Conservation (phyloP, 257 asterid genomes). For the Solanum ossicruentum region DNA sequence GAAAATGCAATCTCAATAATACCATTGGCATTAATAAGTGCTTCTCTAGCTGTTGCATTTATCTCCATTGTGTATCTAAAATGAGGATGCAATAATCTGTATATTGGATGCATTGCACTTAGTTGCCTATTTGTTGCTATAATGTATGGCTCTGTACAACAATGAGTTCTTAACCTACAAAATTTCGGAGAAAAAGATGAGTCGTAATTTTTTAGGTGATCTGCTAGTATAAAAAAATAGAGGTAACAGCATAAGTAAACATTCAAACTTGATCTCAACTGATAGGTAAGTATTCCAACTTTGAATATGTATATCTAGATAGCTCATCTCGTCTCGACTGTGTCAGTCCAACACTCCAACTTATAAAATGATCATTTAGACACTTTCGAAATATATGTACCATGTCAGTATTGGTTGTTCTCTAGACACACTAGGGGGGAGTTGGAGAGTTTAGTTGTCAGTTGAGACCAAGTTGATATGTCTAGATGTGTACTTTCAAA, state of each 20-base stretch:
- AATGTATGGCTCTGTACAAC: constrained; percentile 65
- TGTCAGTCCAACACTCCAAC: not conserved
- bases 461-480: too few species aligned
- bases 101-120: constrained; percentile 72
- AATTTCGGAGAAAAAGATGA: not conserved
- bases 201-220: not conserved
- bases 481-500: too few species aligned
- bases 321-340: accelerated
- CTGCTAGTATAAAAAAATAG: not conserved
- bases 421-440: not conserved
- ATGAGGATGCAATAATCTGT: constrained; percentile 65
- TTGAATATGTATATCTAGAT: not conserved
- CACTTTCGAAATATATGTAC: too few species aligned
- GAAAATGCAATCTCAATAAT: constrained; percentile 47
- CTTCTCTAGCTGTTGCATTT: constrained; percentile 58
- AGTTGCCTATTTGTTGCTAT: constrained; percentile 62
- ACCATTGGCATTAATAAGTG: constrained; percentile 46
- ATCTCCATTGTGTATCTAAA: constrained; percentile 89
- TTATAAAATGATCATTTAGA: not conserved
- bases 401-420: too few species aligned
- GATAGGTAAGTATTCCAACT: not conserved
- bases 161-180: constrained; percentile 69
- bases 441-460: too few species aligned
- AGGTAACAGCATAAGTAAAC: too few species aligned
- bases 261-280: not conserved